Conservation (phyloP, 2,329 filamentous ascomycete genomes). For the Colletotrichum phormii region DNA sequence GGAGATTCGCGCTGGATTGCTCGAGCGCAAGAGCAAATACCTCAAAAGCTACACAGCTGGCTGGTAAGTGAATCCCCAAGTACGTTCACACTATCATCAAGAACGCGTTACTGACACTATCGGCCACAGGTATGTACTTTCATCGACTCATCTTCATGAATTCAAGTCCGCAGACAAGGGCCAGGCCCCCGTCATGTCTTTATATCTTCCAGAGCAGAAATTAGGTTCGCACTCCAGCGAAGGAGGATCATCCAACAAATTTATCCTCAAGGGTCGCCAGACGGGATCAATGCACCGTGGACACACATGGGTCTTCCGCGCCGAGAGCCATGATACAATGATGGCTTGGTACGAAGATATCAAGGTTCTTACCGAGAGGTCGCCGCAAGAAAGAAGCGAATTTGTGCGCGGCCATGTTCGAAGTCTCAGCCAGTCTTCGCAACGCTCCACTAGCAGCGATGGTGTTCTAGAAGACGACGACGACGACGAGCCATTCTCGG, state of each 20-base stretch:
- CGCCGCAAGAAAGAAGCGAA: conserved; percentile 86
- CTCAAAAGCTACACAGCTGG: conserved; percentile 96
- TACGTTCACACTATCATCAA: conserved; percentile 6
- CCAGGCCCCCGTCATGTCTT: conserved; percentile 93
- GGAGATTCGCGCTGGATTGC: conserved; percentile 88
- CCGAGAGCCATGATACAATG: conserved; percentile 90
- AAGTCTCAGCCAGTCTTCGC: conserved; percentile 77
- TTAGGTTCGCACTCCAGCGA: conserved; percentile 89
- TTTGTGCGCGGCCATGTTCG: conserved; percentile 87
- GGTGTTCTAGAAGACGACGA: conserved; percentile 78
- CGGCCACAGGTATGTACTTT: conserved; percentile 84
- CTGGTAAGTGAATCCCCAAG: conserved; percentile 71
- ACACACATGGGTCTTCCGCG: conserved; percentile 78
- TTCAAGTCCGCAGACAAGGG: conserved; percentile 98
- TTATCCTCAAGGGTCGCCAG: conserved; percentile 96
- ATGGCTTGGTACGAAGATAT: conserved; percentile 97
- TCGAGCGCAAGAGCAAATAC: conserved; percentile 99
- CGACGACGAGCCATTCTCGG: conserved; percentile 73
- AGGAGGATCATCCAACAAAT: conserved; percentile 92
- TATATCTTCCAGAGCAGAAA: conserved; percentile 95
- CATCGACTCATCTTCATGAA: conserved; percentile 96
- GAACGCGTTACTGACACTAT: conserved; percentile 33
- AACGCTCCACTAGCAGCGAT: conserved; percentile 76
- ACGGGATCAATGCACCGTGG: conserved; percentile 91
- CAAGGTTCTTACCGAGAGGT: conserved; percentile 87